phyloP scores from a whole-genome alignment of 2,329 filamentous ascomycete genomes.

The Trichoderma polysporum region DNA sequence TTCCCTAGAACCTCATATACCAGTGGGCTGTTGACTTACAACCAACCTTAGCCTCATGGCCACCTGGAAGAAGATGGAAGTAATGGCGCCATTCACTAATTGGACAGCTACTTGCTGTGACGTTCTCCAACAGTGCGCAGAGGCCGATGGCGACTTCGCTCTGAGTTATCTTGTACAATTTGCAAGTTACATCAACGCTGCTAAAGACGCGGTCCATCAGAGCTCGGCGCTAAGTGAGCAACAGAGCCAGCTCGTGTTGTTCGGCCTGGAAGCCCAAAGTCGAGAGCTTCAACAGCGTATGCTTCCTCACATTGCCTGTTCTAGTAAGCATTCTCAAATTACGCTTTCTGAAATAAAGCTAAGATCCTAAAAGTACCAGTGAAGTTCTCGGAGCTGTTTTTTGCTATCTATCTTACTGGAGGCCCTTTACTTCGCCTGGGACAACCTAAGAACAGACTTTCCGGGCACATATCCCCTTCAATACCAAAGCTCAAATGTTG shows the following conservation, averaged over 20 bases:
- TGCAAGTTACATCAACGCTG: conserved; percentile 37
- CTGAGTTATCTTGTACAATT: conserved; percentile 40
- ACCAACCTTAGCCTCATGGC: neutral
- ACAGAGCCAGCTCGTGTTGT: conserved; percentile 45
- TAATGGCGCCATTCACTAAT: conserved; percentile 35
- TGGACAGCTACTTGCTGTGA: conserved; percentile 49
- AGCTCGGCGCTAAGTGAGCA: conserved; percentile 35
- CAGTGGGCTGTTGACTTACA: neutral
- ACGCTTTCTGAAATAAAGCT: neutral
- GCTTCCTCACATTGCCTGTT: conserved; percentile 32
- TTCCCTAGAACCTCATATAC: neutral
- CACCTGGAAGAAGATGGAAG: neutral
- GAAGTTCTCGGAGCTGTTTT: neutral
- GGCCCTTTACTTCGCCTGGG: neutral
- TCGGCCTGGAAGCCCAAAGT: conserved; percentile 49
- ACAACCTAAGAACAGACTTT: neutral
- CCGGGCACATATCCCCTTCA: neutral
- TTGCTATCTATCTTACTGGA: neutral
- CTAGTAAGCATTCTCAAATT: neutral
- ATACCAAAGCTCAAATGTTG: neutral
- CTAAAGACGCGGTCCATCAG: conserved; percentile 30
- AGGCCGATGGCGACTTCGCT: conserved; percentile 47
- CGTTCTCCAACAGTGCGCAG: conserved; percentile 38
- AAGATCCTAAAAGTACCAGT: neutral
- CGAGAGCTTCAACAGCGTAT: conserved; percentile 43